Evolutionary conservation across 768 basidiomycete species (phyloP).

Genomic region (Russula sp.): DNA sequence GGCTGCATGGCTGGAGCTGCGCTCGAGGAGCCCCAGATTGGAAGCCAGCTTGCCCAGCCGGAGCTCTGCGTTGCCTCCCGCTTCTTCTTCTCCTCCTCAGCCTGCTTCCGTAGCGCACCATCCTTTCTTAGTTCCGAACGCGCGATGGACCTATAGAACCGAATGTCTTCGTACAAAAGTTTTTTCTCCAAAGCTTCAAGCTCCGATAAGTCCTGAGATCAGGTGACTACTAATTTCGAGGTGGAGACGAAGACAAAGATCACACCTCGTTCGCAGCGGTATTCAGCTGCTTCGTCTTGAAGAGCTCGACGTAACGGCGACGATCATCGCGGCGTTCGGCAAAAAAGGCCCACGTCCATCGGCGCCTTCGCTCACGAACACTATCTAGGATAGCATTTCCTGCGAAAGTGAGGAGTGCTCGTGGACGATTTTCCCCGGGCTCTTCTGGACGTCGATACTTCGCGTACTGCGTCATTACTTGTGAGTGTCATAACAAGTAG

Average conservation of each 20-base stretch:
- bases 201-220: conserved; percentile 42
- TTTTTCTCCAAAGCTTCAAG: conserved; percentile 72
- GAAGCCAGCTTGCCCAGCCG: conserved; percentile 68
- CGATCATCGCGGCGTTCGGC: conserved; percentile 84
- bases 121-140: conserved; percentile 86
- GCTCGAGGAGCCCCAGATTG: conserved; percentile 56
- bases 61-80: conserved; percentile 42
- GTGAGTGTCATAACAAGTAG: conserved; percentile 20
- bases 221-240: conserved; percentile 11
- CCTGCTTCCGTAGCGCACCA: conserved; percentile 55
- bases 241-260: not conserved
- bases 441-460: conserved; percentile 68
- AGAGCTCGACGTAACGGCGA: conserved; percentile 76
- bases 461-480: conserved; percentile 55
- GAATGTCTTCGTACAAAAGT: conserved; percentile 88
- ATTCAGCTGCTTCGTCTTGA: conserved; percentile 64
- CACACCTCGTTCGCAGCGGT: conserved; percentile 51
- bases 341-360: conserved; percentile 93
- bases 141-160: conserved; percentile 95
- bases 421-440: conserved; percentile 52
- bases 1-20: conserved; percentile 27
- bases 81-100: conserved; percentile 60
- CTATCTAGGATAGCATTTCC: conserved; percentile 71
- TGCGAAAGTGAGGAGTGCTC: conserved; percentile 73
- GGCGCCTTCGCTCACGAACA: conserved; percentile 72